These are phyloP conservation scores for Boletus reticuloceps DNA, from an alignment of 768 basidiomycete species.

Conservation along the genomic window DNA sequence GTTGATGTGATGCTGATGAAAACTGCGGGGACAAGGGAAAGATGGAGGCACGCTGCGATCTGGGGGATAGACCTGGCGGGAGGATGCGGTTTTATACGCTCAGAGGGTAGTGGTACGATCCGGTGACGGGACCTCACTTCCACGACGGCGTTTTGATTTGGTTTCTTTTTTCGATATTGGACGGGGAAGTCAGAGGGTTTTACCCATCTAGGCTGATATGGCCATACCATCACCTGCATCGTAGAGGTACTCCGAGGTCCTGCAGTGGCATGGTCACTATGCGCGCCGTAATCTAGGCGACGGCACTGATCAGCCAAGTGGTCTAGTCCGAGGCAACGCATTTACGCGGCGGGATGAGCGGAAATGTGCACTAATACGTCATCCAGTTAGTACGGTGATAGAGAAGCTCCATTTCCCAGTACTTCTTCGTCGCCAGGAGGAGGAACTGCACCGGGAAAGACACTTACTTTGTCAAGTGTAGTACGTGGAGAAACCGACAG, in stretches of 20 bases:
- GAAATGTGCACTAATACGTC: slow-evolving; percentile 16
- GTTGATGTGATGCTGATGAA: not conserved
- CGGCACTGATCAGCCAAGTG: not conserved
- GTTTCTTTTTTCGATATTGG: slow-evolving; percentile 8
- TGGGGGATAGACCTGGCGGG: not conserved
- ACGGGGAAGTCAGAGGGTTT: not conserved
- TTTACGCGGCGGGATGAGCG: slow-evolving; percentile 1
- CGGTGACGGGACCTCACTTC: not conserved
- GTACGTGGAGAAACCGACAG: slow-evolving; percentile 2
- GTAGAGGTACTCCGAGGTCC: not conserved
- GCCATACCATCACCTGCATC: slow-evolving; percentile 4
- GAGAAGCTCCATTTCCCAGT: slow-evolving; percentile 5
- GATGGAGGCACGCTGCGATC: not conserved
- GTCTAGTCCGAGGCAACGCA: not conserved
- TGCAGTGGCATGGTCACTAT: not conserved
- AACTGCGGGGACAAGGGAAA: not conserved
- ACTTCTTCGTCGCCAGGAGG: slow-evolving; percentile 10
- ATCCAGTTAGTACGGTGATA: slow-evolving; percentile 11
- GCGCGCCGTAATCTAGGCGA: slow-evolving; percentile 4
- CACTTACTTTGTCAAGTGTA: slow-evolving; percentile 16
- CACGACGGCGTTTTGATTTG: slow-evolving; percentile 16
- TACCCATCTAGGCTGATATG: slow-evolving; percentile 6
- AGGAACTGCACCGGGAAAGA: slow-evolving; percentile 5
- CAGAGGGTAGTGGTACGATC: slow-evolving; percentile 7
- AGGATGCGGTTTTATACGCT: slow-evolving; percentile 13